Conservation (phyloP, 129 eudicot species). For the Helianthus tuberosus region DNA sequence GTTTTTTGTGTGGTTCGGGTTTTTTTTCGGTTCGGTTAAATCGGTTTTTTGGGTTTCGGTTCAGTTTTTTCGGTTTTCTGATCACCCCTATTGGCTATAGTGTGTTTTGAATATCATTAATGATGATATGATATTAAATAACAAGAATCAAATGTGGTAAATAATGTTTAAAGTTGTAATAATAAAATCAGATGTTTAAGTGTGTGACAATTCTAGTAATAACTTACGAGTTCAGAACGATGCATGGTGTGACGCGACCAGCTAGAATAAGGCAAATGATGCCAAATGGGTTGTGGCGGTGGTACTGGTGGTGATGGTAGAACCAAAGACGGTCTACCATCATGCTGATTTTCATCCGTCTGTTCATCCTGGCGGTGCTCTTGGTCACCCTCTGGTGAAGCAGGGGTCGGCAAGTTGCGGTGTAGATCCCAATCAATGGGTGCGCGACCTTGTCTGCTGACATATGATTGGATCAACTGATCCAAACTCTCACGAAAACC, state of each 20-base stretch:
- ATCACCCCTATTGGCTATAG: too few species aligned
- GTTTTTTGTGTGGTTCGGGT: too few species aligned
- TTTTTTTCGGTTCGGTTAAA: too few species aligned
- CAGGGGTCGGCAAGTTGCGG: slow-evolving; percentile 70
- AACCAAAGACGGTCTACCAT: slow-evolving; percentile 67
- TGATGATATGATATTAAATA: background rate
- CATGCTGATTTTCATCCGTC: slow-evolving; percentile 51
- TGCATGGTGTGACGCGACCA: slow-evolving; percentile 90
- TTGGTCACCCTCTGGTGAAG: slow-evolving; percentile 60
- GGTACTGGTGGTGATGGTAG: slow-evolving; percentile 98
- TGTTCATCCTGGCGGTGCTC: slow-evolving; percentile 64
- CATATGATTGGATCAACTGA: slow-evolving; percentile 94
- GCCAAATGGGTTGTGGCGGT: slow-evolving; percentile 99
- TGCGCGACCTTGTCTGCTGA: slow-evolving; percentile 83
- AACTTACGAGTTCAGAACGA: slow-evolving; percentile 94
- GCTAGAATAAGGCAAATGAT: slow-evolving; percentile 86
- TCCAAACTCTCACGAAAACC: slow-evolving; percentile 97
- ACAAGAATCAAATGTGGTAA: background rate
- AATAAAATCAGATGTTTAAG: background rate
- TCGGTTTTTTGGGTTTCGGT: too few species aligned
- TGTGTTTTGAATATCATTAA: background rate
- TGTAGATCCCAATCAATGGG: slow-evolving; percentile 97
- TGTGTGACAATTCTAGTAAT: background rate
- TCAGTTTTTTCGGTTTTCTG: too few species aligned
- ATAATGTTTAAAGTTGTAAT: background rate